A percentile compares a stretch with the other conserved stretches of the same genome.
These are phyloP conservation scores for Amanita fuliginea DNA, from an alignment of 768 basidiomycete species.

Conservation along the genomic window DNA sequence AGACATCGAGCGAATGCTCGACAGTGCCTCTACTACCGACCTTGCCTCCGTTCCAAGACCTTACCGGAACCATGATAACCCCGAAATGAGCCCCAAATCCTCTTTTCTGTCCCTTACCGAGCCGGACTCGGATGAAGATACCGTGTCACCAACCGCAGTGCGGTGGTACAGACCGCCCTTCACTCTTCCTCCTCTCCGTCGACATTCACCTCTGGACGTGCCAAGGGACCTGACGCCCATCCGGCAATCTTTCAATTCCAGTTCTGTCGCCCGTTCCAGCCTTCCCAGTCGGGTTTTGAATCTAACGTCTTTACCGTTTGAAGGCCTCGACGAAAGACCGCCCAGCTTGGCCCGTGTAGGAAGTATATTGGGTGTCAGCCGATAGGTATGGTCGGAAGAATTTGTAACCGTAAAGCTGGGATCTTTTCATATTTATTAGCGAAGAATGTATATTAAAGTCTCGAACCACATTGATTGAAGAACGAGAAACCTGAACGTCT, in stretches of 20 bases:
- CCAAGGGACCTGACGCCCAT: constrained; percentile 14
- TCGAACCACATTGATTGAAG: too few relatives aligned
- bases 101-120: background rate
- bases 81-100: too few relatives aligned
- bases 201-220: constrained; percentile 22
- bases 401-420: too few relatives aligned
- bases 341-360: too few relatives aligned
- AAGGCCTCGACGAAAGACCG: background rate
- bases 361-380: too few relatives aligned
- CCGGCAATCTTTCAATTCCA: background rate
- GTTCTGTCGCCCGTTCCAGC: background rate
- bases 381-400: too few relatives aligned
- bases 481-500: too few relatives aligned
- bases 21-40: constrained; percentile 18
- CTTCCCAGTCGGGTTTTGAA: background rate
- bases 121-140: background rate
- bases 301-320: background rate
- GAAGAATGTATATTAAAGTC: too few relatives aligned
- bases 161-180: background rate
- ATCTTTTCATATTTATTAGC: too few relatives aligned
- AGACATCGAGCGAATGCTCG: constrained; percentile 44
- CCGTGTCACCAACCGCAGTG: background rate
- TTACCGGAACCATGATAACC: too few relatives aligned
- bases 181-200: constrained; percentile 1
- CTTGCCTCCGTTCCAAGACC: too few relatives aligned